Percentiles rank a stretch among this genome's conserved stretches.
Evolutionary conservation across 2,329 filamentous ascomycete genomes (phyloP).

Genomic region (Colletotrichum sp.): DNA sequence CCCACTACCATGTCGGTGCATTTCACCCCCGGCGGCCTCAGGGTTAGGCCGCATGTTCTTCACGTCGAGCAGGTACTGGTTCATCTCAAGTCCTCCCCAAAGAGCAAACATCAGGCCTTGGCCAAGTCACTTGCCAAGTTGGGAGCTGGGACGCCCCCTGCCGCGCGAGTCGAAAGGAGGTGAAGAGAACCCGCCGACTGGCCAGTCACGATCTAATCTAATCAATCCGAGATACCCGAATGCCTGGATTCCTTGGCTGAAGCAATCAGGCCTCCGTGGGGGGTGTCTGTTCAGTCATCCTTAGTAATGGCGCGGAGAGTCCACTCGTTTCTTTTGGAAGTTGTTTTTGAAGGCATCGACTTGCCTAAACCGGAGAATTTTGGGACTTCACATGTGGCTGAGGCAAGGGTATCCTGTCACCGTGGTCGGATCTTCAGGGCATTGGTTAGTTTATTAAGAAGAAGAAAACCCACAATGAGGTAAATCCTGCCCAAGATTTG

Average conservation of each 20-base stretch:
- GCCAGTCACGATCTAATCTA: constrained; percentile 13
- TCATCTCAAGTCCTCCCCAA: constrained; percentile 1
- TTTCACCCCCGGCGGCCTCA: constrained; percentile 4
- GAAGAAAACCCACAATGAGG: not conserved
- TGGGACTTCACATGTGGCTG: not conserved
- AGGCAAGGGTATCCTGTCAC: not conserved
- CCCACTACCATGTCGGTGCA: not conserved
- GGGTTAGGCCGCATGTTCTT: not conserved
- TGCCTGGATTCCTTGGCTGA: constrained; percentile 4
- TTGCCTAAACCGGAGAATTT: not conserved
- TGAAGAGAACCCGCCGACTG: not conserved
- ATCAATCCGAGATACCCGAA: constrained; percentile 9
- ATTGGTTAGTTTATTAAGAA: not conserved
- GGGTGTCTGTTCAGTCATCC: not conserved
- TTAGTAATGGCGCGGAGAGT: not conserved
- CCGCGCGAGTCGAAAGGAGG: not conserved
- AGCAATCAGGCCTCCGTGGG: not conserved
- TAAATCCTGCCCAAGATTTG: not conserved
- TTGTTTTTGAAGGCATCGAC: not conserved
- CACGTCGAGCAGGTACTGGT: not conserved
- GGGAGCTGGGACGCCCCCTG: not conserved
- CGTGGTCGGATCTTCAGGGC: not conserved
- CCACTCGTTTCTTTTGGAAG: not conserved
- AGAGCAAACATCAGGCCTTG: not conserved
- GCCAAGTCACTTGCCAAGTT: not conserved